Evolutionary conservation across 2,329 filamentous ascomycete species (phyloP), one percentile per base, ranked within the genome.

Genomic region (Trichophyton verrucosum): DNA sequence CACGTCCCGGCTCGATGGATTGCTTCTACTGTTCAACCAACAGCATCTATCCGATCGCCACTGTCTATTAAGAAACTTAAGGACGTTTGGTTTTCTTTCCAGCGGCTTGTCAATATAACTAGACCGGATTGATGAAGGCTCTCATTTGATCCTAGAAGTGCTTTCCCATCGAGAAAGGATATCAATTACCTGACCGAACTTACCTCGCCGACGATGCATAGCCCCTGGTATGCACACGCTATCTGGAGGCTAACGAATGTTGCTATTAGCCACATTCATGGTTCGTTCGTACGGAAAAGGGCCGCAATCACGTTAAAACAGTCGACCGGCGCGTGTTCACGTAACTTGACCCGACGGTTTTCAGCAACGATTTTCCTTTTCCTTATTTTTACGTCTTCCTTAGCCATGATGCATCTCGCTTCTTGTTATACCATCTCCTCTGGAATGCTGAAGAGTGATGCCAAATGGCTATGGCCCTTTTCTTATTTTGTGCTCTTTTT

Each of bases 1-100:
- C 60, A 42, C 40, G 24, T 47, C 30, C 60, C 53, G 46, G 40
- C 61, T 56, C 59, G 60, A 58, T 58, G 56, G 56, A 58, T 58
- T 44, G 7, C 6, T 46, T 24, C 40, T 44, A 46, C 33, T 27
- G 36, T 58, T 27, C 56, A 24, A 24, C 13, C 56, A 55, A 36
- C 30, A 7, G 51, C 13, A 55, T 33, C n/a, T 55, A 20, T n/a
- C 27, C 51, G 30, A 27, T 36, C 27, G 51, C n/a, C 30, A 55
- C 51, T 55, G 24, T 55, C 30, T 27, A 55, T 36, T 36, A 36
- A 55, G 51, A 55, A 55, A 55, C 27, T 33, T 17, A 22, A 51
- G 46, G 46, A 27, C 46, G 11, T 55, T 36, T 36, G 51, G 51
- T 33, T 36, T 55, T 55, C 30, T 55, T 55, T 36, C 27, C 51